Percentiles rank a stretch among this genome's conserved stretches.
phyloP scores from a whole-genome alignment of 371 early-diverging fungal genomes.

The Mortierella sp. region DNA sequence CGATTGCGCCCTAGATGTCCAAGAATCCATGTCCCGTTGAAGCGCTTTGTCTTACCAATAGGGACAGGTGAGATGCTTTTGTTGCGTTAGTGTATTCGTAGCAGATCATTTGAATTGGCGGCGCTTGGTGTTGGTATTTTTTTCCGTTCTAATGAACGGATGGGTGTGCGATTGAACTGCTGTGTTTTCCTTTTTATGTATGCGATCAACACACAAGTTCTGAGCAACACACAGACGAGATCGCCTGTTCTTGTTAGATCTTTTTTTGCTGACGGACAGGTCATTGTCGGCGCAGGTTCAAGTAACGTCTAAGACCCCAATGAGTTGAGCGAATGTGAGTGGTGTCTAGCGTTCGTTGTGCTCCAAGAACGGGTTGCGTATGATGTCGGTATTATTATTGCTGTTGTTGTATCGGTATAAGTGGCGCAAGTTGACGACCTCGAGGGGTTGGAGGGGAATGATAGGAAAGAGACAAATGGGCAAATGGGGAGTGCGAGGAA shows the following conservation, averaged over 20 bases:
- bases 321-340: background rate
- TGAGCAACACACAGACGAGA: slow-evolving; percentile 34
- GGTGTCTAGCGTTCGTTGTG: slow-evolving; percentile 13
- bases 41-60: slow-evolving; percentile 59
- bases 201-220: slow-evolving; percentile 35
- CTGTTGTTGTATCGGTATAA: background rate
- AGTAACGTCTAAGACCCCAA: slow-evolving; percentile 20
- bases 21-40: slow-evolving; percentile 47
- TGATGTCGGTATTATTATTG: background rate
- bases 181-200: slow-evolving; percentile 19
- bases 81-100: background rate
- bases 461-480: background rate
- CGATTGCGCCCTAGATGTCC: slow-evolving; percentile 46
- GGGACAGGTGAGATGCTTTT: no score
- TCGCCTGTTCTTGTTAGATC: slow-evolving; percentile 3
- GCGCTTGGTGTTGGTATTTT: no score
- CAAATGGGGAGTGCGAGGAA: background rate
- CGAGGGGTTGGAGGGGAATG: background rate
- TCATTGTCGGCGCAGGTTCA: slow-evolving; percentile 42
- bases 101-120: background rate
- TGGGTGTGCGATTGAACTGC: no score
- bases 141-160: no score
- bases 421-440: background rate
- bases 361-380: background rate
- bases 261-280: slow-evolving; percentile 16